Evolutionary conservation across 208 protist genomes (phyloP).

Genomic region (Phytomonas sp.): DNA sequence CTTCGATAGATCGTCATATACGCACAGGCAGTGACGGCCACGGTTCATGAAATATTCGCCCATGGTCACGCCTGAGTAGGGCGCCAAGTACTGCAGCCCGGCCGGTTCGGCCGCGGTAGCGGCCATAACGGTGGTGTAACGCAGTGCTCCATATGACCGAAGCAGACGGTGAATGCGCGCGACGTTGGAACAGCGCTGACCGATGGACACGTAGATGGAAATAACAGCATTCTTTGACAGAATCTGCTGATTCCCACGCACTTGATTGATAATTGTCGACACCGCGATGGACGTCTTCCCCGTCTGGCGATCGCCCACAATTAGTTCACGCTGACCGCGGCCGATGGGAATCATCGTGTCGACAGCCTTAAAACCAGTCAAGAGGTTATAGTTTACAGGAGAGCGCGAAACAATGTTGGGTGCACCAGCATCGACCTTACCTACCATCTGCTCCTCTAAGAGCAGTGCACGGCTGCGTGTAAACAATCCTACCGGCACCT

Average conservation of each 20-base stretch:
- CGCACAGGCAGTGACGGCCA: constrained; percentile 87
- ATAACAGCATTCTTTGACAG: constrained; percentile 87
- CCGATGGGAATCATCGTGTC: constrained; percentile 92
- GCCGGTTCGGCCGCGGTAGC: constrained; percentile 88
- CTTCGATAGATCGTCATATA: constrained; percentile 93
- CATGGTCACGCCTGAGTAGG: constrained; percentile 88
- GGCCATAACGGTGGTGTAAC: constrained; percentile 88
- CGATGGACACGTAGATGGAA: constrained; percentile 91
- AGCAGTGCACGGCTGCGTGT: constrained; percentile 46
- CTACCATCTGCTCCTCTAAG: constrained; percentile 30
- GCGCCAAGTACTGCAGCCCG: constrained; percentile 89
- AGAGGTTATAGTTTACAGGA: constrained; percentile 91
- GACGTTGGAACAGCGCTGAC: constrained; percentile 92
- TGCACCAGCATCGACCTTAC: constrained; percentile 86
- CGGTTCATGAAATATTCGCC: constrained; percentile 92
- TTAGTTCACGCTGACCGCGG: constrained; percentile 91
- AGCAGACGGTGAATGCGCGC: constrained; percentile 84
- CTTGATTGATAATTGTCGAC: constrained; percentile 92
- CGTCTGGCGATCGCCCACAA: constrained; percentile 92
- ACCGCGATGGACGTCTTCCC: constrained; percentile 92
- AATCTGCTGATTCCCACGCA: constrained; percentile 81
- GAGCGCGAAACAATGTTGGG: constrained; percentile 90
- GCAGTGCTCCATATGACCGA: constrained; percentile 73
- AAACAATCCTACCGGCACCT: constrained; percentile 66
- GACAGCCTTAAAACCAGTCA: constrained; percentile 90